Base-by-base conservation (phyloP, 108 stramenopile species). In the Pseudonitzschia multistriata region DNA sequence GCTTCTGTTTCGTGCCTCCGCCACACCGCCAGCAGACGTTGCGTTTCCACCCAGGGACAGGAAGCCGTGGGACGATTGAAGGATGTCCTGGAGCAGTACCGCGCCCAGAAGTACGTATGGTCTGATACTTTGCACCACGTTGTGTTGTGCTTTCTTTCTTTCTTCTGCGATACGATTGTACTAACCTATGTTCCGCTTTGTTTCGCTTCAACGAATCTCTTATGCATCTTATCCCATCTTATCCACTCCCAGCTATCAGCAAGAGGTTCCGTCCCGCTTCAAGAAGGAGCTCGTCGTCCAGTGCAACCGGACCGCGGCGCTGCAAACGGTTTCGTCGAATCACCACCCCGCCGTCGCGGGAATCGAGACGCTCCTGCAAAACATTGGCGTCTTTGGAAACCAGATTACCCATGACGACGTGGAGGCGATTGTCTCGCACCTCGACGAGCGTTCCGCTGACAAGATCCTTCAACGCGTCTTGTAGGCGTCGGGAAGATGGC, bases 211-310 rank as follows among this genome's bases (percentile, higher is more conserved):
- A 0, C 15, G 21, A 10, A 3, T 3, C 15, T 57, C 15, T 6
- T 0, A n/a, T 35, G n/a, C 35, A 6, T 59, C 8, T 17, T 59
- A 35, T 34, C 34, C 3, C 5, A 14, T 59, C 1, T 59, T 45
- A 17, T 45, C 11, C 17, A 8, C 17, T 45, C 42, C 8, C 34
- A 59, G 57, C 66, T 85, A 82, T 65, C 50, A 76, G n/a, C 79
- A 83, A 71, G 73, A 73, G 33, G 40, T 78, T 15, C 85, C 85
- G 15, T 75, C 68, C 34, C 76, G 85, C 27, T 85, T 85, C 74
- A 80, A 75, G 19, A 82, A 85, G 70, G 85, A 85, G 22, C 49
- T 85, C 10, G 68, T 85, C 49, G 59, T 53, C 31, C 21, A 59
- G 31, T 59, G 57, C 35, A 3, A 35, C 19, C 6, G 7, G 19